phyloP scores from a whole-genome alignment of 2,329 filamentous ascomycete species.

The Ophiostoma sp. region DNA sequence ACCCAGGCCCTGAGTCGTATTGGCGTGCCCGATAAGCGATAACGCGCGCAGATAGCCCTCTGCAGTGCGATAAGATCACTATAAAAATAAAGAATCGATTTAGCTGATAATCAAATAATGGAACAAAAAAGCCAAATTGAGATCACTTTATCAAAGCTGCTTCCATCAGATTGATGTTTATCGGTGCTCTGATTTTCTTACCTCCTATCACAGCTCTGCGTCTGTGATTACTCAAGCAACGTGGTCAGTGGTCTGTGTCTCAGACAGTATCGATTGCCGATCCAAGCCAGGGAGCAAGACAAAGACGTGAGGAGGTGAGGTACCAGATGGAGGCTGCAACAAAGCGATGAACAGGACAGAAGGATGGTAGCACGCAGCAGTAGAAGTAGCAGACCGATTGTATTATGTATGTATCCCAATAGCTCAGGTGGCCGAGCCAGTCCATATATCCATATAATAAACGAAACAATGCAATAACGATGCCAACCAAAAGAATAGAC shows the following conservation, averaged over 20 bases:
- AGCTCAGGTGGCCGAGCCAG: not conserved
- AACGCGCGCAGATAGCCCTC: constrained; percentile 1
- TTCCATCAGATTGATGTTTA: too few species aligned
- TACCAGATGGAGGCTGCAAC: not conserved
- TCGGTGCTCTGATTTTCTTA: not conserved
- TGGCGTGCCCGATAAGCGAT: not conserved
- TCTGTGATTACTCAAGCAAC: constrained; percentile 6
- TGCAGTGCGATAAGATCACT: not conserved
- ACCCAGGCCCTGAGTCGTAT: constrained; percentile 1
- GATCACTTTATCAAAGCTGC: not conserved
- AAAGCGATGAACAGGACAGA: not conserved
- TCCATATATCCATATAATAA: not conserved
- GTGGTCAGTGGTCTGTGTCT: not conserved
- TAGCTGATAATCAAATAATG: not conserved
- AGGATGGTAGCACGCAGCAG: not conserved
- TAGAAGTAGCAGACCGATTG: not conserved
- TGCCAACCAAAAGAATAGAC: not conserved
- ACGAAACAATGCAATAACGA: not conserved
- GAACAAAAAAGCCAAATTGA: not conserved
- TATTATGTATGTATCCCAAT: constrained; percentile 8
- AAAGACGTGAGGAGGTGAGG: not conserved
- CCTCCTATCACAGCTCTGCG: not conserved
- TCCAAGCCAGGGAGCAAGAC: not conserved
- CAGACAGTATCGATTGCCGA: not conserved
- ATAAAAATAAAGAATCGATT: not conserved